Base-by-base conservation (phyloP, 805 yeast species). In the Teunomyces stri region DNA sequence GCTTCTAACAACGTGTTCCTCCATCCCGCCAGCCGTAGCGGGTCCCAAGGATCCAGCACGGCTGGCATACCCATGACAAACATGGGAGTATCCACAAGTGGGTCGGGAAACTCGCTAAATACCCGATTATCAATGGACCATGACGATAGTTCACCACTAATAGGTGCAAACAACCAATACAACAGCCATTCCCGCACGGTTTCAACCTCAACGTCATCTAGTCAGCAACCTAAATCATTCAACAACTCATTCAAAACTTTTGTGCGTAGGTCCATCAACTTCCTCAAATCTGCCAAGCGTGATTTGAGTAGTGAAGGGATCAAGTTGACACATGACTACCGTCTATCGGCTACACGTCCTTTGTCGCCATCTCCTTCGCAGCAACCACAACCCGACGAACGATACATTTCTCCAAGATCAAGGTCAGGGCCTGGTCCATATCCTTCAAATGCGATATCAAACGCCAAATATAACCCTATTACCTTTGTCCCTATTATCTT, bases 391-490 rank as follows among this genome's bases (percentile, higher is more conserved):
- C 22, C 45, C 18, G 50, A 55, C 33, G 74, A 72, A 49, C 51
- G 83, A 45, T 64, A 58, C 36, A 66, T 79, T 25, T 64, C 69
- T 6, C 78, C 82, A 3, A 53, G 66, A 39, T 60, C 53, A 29
- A 51, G 40, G 57, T 56, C 52, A 58, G 63, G 68, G 53, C 43
- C 40, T 20, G 65, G 46, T 47, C 51, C 28, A 10, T 76, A 63
- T 51, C 53, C 54, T 1, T 33, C 89, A 10, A 94, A 94, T 64
- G 88, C 94, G 5, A 79, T 94, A 11, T 87, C 96, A 41, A 94
- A 94, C 66, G 98, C 99, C 18, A 92, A 91, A 67, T 94, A 94
- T 68, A 88, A 88, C 57, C 88, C 94, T 2, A 62, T 89, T 31
- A 83, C 96, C 1, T 94, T 94, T 59, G 68, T 94, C 7, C 99